Conservation (phyloP, 2,329 filamentous ascomycete species). For the Colletotrichum agaves region DNA sequence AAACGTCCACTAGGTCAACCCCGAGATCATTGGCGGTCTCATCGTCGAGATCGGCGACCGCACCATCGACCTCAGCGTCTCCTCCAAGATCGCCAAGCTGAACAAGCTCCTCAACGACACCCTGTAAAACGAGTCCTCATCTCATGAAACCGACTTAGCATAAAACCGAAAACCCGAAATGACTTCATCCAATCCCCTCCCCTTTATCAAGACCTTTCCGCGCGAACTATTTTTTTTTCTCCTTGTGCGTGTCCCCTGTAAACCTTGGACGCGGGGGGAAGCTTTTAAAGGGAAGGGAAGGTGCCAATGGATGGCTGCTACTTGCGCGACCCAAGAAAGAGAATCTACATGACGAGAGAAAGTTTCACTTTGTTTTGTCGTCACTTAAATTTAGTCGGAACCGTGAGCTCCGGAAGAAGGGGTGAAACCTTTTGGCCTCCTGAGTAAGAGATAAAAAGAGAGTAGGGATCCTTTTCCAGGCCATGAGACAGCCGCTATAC, state of each 20-base stretch:
- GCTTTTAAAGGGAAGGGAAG: slow-evolving; percentile 1
- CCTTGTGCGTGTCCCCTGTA: slow-evolving; percentile 33
- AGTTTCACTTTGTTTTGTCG: neutral
- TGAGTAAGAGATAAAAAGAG: neutral
- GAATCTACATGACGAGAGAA: neutral
- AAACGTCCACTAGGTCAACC: slow-evolving; percentile 76
- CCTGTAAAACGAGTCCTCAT: slow-evolving; percentile 74
- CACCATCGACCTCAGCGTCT: slow-evolving; percentile 97
- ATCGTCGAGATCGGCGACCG: slow-evolving; percentile 97
- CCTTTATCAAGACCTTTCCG: neutral
- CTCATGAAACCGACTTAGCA: slow-evolving; percentile 21
- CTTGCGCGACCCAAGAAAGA: neutral
- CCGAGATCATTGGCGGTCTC: slow-evolving; percentile 92
- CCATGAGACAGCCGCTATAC: slow-evolving; percentile 18
- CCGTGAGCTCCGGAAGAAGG: neutral
- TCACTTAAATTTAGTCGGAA: neutral
- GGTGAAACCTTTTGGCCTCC: neutral
- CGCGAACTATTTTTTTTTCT: slow-evolving; percentile 17
- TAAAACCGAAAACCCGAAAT: neutral
- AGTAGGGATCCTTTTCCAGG: slow-evolving; percentile 9
- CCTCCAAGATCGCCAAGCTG: slow-evolving; percentile 94
- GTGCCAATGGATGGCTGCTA: neutral
- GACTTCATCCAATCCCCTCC: slow-evolving; percentile 18
- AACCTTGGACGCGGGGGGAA: slow-evolving; percentile 17
- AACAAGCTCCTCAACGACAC: slow-evolving; percentile 98